Conservation (phyloP, 768 basidiomycete species). For the Mycena rebaudengoi region DNA sequence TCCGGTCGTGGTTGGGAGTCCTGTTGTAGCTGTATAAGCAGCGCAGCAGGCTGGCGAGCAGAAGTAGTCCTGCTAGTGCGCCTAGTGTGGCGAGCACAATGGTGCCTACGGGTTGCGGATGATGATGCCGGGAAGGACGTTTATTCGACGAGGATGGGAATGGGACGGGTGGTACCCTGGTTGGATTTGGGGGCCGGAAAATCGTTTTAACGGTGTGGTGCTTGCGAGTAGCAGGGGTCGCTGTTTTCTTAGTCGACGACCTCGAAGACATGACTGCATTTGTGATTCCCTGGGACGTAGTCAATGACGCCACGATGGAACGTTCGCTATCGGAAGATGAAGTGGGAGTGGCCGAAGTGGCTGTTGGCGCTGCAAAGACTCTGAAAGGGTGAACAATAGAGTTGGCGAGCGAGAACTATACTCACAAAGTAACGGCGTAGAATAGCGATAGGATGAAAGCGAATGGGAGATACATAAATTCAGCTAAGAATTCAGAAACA, state of each 20-base stretch:
- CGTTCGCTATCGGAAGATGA: too few relatives aligned
- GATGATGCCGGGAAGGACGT: slow-evolving; percentile 41
- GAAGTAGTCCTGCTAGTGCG: slow-evolving; percentile 44
- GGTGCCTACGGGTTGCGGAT: neutral
- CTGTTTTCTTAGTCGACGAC: too few relatives aligned
- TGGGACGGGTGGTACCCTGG: slow-evolving; percentile 13
- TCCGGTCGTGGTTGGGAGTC: slow-evolving; percentile 55
- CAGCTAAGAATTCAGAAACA: too few relatives aligned
- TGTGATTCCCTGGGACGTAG: too few relatives aligned
- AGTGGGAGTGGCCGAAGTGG: neutral
- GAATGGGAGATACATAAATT: too few relatives aligned
- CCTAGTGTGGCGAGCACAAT: slow-evolving; percentile 57
- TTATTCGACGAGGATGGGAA: too few relatives aligned
- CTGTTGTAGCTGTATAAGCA: slow-evolving; percentile 53
- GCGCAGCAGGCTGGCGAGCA: slow-evolving; percentile 49
- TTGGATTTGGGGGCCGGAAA: too few relatives aligned
- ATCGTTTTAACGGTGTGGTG: too few relatives aligned
- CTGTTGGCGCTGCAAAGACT: slow-evolving; percentile 16
- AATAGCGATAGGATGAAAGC: slow-evolving; percentile 3
- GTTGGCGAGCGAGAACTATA: neutral
- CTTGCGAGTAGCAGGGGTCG: too few relatives aligned
- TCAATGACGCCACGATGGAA: too few relatives aligned
- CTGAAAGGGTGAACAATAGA: neutral
- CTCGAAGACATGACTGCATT: too few relatives aligned
- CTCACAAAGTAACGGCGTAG: slow-evolving; percentile 8